A percentile compares a stretch with the other conserved stretches of the same genome.
Conservation (phyloP, 2,329 filamentous ascomycete genomes). For the Stagonosporopsis chrysanthemi region DNA sequence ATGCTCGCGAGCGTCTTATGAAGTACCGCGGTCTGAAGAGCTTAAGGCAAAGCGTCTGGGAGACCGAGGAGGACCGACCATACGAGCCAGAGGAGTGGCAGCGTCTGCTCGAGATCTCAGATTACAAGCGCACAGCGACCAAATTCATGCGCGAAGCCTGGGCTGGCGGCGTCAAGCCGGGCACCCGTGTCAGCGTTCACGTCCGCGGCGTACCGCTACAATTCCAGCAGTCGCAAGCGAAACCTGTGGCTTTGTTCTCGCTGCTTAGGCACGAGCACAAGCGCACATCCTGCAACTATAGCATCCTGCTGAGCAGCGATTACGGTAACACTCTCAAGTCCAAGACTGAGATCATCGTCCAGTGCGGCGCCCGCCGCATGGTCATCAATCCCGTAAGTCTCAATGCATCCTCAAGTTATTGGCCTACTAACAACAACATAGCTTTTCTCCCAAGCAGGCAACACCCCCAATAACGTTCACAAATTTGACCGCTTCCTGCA, state of each 20-base stretch:
- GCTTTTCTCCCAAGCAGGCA: conserved; percentile 86
- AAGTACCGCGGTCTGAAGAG: conserved; percentile 93
- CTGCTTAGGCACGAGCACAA: conserved; percentile 95
- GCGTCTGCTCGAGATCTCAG: conserved; percentile 82
- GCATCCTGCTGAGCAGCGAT: conserved; percentile 83
- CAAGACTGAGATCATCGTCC: conserved; percentile 90
- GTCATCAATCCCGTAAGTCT: conserved; percentile 73
- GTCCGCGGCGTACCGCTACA: conserved; percentile 66
- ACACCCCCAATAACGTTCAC: conserved; percentile 94
- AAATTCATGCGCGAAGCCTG: conserved; percentile 81
- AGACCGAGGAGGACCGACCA: conserved; percentile 83
- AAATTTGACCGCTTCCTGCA: conserved; percentile 94
- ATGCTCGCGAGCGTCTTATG: conserved; percentile 83
- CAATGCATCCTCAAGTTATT: neutral
- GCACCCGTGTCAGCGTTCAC: conserved; percentile 82
- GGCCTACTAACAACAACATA: conserved; percentile 14
- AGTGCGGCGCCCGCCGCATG: conserved; percentile 87
- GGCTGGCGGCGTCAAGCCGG: conserved; percentile 84
- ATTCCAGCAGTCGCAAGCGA: conserved; percentile 61
- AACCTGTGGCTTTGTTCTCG: conserved; percentile 80
- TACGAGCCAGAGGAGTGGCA: conserved; percentile 92
- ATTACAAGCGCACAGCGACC: conserved; percentile 86
- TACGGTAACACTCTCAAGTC: conserved; percentile 79
- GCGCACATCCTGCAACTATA: conserved; percentile 82
- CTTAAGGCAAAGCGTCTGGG: conserved; percentile 85